A percentile compares a stretch with the other conserved stretches of the same genome.
phyloP scores from a whole-genome alignment of 2,329 filamentous ascomycete species.

The Grosmannia clavigera region DNA sequence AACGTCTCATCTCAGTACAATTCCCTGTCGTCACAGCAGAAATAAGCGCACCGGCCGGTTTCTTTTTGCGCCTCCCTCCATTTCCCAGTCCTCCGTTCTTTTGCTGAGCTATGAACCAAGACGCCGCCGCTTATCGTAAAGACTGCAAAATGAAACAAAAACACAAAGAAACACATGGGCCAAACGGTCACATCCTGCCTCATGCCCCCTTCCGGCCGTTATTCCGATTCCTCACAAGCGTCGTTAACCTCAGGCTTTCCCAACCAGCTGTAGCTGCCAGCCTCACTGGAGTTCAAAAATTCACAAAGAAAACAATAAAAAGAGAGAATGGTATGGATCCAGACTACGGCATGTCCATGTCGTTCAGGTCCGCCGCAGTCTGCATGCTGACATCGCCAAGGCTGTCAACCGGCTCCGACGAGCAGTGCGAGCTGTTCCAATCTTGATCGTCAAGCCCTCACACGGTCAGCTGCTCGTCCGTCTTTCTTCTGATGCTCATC shows the following conservation, averaged over 20 bases:
- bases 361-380: slow-evolving; percentile 26
- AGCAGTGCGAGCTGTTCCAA: slow-evolving; percentile 42
- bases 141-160: background rate
- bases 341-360: slow-evolving; percentile 9
- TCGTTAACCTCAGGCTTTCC: background rate
- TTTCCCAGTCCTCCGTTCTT: background rate
- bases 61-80: background rate
- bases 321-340: background rate
- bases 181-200: background rate
- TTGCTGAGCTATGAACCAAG: background rate
- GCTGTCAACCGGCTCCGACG: slow-evolving; percentile 42
- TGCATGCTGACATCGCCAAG: slow-evolving; percentile 33
- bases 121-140: background rate
- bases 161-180: background rate
- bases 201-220: background rate
- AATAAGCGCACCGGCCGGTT: background rate
- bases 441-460: slow-evolving; percentile 23
- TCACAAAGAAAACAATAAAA: background rate
- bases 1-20: background rate
- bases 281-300: background rate
- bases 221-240: background rate
- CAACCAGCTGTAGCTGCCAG: background rate
- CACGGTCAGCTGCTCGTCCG: background rate
- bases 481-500: background rate
- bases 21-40: background rate